Evolutionary conservation across 805 yeast species (phyloP).

Genomic region (Kluyveromyces aestuarii): DNA sequence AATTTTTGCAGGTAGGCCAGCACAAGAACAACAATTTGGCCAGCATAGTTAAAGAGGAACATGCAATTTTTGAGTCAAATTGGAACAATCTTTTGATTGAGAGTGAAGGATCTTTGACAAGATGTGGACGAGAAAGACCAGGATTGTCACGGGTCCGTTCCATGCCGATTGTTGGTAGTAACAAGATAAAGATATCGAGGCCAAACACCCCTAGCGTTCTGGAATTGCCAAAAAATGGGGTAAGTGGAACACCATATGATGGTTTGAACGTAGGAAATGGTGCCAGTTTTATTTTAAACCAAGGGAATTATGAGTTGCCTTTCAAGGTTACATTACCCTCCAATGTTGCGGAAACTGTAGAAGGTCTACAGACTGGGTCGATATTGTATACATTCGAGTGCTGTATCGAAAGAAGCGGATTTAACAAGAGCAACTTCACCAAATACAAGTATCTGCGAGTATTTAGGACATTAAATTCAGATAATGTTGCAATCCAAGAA

Average conservation of each 20-base stretch:
- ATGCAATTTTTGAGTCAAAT: constrained; percentile 54
- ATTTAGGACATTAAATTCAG: constrained; percentile 73
- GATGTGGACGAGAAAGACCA: neutral
- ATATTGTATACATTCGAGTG: constrained; percentile 67
- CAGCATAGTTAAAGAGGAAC: constrained; percentile 40
- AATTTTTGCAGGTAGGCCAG: constrained; percentile 38
- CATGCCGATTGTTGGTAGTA: neutral
- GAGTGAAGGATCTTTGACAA: constrained; percentile 22
- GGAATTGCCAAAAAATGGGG: constrained; percentile 22
- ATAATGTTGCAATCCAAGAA: constrained; percentile 52
- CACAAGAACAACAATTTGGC: constrained; percentile 30
- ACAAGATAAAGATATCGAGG: constrained; percentile 2
- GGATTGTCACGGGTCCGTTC: neutral
- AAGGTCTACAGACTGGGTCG: constrained; percentile 76
- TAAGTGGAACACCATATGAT: constrained; percentile 28
- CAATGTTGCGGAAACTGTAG: constrained; percentile 74
- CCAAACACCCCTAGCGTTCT: constrained; percentile 14
- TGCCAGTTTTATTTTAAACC: constrained; percentile 35
- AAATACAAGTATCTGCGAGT: constrained; percentile 58
- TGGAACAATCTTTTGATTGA: constrained; percentile 53
- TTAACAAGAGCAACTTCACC: constrained; percentile 40
- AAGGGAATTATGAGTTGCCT: constrained; percentile 82
- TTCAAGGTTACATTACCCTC: constrained; percentile 79
- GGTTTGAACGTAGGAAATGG: constrained; percentile 15
- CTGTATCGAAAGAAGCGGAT: constrained; percentile 55